Conservation (phyloP, 768 basidiomycete species). For the Glaciozyma martinii region DNA sequence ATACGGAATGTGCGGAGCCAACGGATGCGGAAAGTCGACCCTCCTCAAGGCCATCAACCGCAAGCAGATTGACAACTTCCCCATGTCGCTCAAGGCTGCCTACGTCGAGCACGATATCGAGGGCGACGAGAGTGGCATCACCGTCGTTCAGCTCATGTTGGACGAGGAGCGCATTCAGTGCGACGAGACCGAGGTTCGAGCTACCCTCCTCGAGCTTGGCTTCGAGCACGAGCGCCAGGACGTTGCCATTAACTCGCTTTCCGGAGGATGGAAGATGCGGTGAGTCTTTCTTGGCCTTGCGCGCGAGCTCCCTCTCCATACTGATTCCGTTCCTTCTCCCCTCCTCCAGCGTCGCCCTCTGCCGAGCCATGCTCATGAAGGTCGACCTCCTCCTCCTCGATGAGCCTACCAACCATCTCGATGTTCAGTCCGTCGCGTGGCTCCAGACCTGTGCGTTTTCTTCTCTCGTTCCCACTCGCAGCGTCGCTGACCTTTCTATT, state of each 20-base stretch:
- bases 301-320: too few species aligned
- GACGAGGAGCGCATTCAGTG: slow-evolving; percentile 65
- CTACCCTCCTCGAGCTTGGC: slow-evolving; percentile 76
- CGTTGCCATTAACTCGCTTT: slow-evolving; percentile 77
- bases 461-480: not conserved
- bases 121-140: slow-evolving; percentile 35
- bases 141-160: slow-evolving; percentile 33
- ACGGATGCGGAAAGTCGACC: slow-evolving; percentile 92
- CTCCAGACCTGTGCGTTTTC: slow-evolving; percentile 55
- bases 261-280: slow-evolving; percentile 99
- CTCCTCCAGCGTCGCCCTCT: slow-evolving; percentile 62
- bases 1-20: slow-evolving; percentile 92
- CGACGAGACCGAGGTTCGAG: slow-evolving; percentile 65
- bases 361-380: slow-evolving; percentile 92
- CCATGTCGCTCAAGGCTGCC: slow-evolving; percentile 71
- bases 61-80: slow-evolving; percentile 89
- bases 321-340: slow-evolving; percentile 8
- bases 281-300: not conserved
- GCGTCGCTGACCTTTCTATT: not conserved
- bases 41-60: slow-evolving; percentile 91
- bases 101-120: slow-evolving; percentile 93
- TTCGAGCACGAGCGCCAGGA: slow-evolving; percentile 78
- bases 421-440: slow-evolving; percentile 73
- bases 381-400: slow-evolving; percentile 52
- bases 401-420: slow-evolving; percentile 48